Evolutionary conservation across 2,329 filamentous ascomycete species (phyloP), one percentile per base, ranked within the genome.

Genomic region (Eutypella sp.): DNA sequence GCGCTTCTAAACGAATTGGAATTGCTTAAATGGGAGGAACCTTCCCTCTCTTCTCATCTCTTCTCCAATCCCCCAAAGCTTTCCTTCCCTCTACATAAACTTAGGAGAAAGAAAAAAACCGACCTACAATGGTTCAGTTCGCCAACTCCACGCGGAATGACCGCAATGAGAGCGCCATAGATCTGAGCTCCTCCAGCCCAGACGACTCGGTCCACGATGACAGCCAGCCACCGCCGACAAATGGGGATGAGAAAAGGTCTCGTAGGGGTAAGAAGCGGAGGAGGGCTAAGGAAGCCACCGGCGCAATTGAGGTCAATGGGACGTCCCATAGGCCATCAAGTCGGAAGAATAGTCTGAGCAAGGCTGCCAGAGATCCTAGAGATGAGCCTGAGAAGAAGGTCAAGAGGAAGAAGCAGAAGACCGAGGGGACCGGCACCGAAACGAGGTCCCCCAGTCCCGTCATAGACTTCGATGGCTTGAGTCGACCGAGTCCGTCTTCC

Each of bases 401-500:
- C n/a, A 60, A 59, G 49, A 69, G 67, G 59, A 69, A 69, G 61
- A 67, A 64, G 52, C 36, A 44, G 23, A 61, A 58, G 51, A 9
- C 37, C 22, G 63, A 61, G 52, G 61, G 56, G 42, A 45, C 45
- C 15, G 51, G 56, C 23, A 70, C 69, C 15, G 51, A 57, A 23
- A 70, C 69, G 2, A 65, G 72, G 23, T 75, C 76, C 5, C 75
- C 75, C 5, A 78, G 71, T 47, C 79, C 79, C 13, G 67, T 82
- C 33, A 80, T 83, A 52, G 79, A 82, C 59, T 78, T 77, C 53
- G 79, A 82, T 58, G 80, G 80, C 2, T 69, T 84, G 42, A 81
- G 77, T 58, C 70, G 78, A 44, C 78, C 79, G 5, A 79, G 77
- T 77, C 65, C 16, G 70, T 63, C 41, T 22, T 37, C 22, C 6